These are phyloP conservation scores for Neofusicoccum sp. DNA, from an alignment of 2,329 filamentous ascomycete species.

Conservation along the genomic window DNA sequence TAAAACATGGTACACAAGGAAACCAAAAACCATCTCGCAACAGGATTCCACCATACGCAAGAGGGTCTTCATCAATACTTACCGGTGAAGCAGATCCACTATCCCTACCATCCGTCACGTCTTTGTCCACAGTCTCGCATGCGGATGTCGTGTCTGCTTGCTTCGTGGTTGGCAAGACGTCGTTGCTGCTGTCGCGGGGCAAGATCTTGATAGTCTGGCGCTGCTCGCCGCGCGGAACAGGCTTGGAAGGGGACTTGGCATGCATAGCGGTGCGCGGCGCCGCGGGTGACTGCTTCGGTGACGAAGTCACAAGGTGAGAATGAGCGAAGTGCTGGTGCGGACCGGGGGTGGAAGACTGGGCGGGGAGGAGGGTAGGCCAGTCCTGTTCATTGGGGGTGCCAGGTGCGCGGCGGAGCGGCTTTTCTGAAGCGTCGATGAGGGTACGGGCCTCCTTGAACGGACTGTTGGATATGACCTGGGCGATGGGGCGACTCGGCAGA, in stretches of 20 bases:
- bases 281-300: background rate
- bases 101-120: no score
- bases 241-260: background rate
- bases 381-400: slow-evolving; percentile 28
- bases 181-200: slow-evolving; percentile 21
- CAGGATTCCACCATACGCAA: no score
- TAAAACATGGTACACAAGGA: no score
- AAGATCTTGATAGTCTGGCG: slow-evolving; percentile 14
- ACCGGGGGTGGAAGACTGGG: background rate
- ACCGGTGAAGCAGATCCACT: no score
- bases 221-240: background rate
- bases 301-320: background rate
- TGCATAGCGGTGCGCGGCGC: background rate
- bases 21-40: no score
- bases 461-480: slow-evolving; percentile 31
- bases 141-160: background rate
- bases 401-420: slow-evolving; percentile 23
- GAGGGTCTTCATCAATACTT: no score
- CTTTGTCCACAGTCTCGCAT: background rate
- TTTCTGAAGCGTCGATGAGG: slow-evolving; percentile 40
- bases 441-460: slow-evolving; percentile 38
- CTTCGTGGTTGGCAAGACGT: background rate
- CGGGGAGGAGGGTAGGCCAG: slow-evolving; percentile 31
- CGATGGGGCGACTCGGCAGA: slow-evolving; percentile 40
- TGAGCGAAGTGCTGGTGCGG: background rate